Base-by-base conservation (phyloP, 371 early-diverging fungal genomes). In the Actinomortierella wolfii region DNA sequence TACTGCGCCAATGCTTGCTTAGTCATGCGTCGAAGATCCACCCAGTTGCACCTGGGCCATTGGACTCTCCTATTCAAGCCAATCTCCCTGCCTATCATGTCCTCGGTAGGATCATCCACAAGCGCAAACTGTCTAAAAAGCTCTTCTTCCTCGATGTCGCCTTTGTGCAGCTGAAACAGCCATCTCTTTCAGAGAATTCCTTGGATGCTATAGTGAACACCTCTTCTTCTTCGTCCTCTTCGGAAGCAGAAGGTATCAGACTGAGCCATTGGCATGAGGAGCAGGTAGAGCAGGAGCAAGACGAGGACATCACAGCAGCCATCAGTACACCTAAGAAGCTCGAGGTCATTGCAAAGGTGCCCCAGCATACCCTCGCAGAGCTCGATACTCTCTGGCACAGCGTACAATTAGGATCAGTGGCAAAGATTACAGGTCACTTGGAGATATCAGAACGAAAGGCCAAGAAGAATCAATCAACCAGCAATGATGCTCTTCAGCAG, bases 91-190 rank as follows among this genome's bases (percentile, higher is more conserved):
- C 73, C 73, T 73, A 66, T 28, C 51, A 51, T 47, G 49, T 79
- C 28, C 68, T 64, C 39, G 85, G 83, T 0, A 79, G 83, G 26
- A 76, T 85, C 45, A 67, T 80, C 18, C 82, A 79, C 45, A 76
- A 80, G 23, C 75, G 85, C 18, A 80, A 79, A 51, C 64, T 83
- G 9, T 65, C 67, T 5, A 77, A 77, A 49, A 55, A 59, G 18
- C 47, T 85, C 11, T 85, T 85, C 51, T 85, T 85, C 55, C 65
- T 85, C 26, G 85, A 85, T 54, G 58, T 85, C 23, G 69, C 76
- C 18, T 67, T 78, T 4, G 41, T 50, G 8, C 46, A 53, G 6
- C 49, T 49, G 14, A 45, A 51, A 20, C 50, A 59, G 2, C 47
- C 1, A 15, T 21, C 47, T 47, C 47, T 21, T 3, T 20, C 24